These are phyloP conservation scores for Cyberlindnera galapagoensis DNA, from an alignment of 805 yeast genomes.

Conservation along the genomic window DNA sequence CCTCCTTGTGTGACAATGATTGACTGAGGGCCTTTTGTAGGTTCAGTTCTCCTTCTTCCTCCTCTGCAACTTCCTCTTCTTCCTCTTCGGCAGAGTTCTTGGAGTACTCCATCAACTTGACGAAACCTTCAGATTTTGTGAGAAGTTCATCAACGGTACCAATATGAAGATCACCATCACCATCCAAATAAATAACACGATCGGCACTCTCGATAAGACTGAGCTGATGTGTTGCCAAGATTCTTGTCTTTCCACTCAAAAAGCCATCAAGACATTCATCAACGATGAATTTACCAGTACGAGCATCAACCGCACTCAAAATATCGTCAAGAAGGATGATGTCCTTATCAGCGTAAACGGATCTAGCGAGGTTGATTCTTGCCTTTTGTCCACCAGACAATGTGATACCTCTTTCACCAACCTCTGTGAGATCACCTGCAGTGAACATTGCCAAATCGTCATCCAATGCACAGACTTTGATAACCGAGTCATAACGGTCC, in stretches of 20 bases:
- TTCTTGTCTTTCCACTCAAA: slow-evolving; percentile 47
- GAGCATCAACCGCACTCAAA: slow-evolving; percentile 71
- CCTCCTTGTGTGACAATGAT: slow-evolving; percentile 14
- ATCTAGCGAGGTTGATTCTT: slow-evolving; percentile 61
- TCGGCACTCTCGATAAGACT: slow-evolving; percentile 59
- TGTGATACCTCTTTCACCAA: slow-evolving; percentile 74
- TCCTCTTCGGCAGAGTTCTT: slow-evolving; percentile 24
- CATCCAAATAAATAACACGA: slow-evolving; percentile 53
- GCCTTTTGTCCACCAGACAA: slow-evolving; percentile 80
- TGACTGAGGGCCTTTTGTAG: no score
- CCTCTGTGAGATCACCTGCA: slow-evolving; percentile 64
- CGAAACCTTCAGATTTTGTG: slow-evolving; percentile 35
- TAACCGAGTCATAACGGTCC: slow-evolving; percentile 41
- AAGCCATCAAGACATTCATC: slow-evolving; percentile 50
- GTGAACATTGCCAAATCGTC: slow-evolving; percentile 55
- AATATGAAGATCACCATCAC: slow-evolving; percentile 49
- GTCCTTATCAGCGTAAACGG: slow-evolving; percentile 58
- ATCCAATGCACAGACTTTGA: slow-evolving; percentile 52
- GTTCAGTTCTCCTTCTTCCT: slow-evolving; percentile 23
- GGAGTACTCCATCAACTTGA: slow-evolving; percentile 40
- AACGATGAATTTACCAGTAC: slow-evolving; percentile 67
- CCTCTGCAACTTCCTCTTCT: slow-evolving; percentile 24
- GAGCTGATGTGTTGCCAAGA: slow-evolving; percentile 75
- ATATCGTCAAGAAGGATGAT: slow-evolving; percentile 67
- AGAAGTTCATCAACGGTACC: slow-evolving; percentile 52